These are phyloP conservation scores for Exophiala calicioides DNA, from an alignment of 2,329 filamentous ascomycete genomes.

Conservation along the genomic window DNA sequence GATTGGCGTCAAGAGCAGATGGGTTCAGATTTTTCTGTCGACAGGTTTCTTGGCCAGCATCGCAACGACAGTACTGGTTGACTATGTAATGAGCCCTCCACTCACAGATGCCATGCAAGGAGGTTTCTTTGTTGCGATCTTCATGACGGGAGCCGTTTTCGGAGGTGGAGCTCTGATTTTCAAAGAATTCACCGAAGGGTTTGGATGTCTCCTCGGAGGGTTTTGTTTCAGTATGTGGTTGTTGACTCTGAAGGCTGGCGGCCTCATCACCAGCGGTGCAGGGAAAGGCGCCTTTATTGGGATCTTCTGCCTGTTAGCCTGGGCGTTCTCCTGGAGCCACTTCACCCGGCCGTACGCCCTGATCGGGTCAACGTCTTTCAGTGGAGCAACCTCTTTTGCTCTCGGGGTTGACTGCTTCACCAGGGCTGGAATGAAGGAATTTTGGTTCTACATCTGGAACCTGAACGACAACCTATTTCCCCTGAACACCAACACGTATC, in stretches of 20 bases:
- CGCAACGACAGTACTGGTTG: constrained; percentile 74
- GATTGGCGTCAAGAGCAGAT: constrained; percentile 79
- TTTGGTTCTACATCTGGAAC: constrained; percentile 89
- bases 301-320: constrained; percentile 67
- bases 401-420: constrained; percentile 91
- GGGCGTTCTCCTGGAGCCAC: constrained; percentile 74
- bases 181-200: constrained; percentile 76
- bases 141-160: constrained; percentile 71
- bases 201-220: constrained; percentile 85
- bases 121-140: constrained; percentile 77
- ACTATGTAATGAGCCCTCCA: constrained; percentile 84
- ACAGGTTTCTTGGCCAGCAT: constrained; percentile 71
- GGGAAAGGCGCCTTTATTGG: constrained; percentile 75
- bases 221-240: constrained; percentile 92
- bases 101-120: constrained; percentile 76
- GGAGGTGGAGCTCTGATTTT: constrained; percentile 77
- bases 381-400: constrained; percentile 74
- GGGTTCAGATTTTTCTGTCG: constrained; percentile 78
- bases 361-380: constrained; percentile 75
- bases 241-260: constrained; percentile 72
- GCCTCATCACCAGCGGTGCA: constrained; percentile 64
- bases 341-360: constrained; percentile 77
- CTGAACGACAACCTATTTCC: constrained; percentile 82
- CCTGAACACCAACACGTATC: constrained; percentile 73
- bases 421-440: constrained; percentile 87